phyloP scores from a whole-genome alignment of 2,329 filamentous ascomycete species.

The Teratosphaeria nubilosa region DNA sequence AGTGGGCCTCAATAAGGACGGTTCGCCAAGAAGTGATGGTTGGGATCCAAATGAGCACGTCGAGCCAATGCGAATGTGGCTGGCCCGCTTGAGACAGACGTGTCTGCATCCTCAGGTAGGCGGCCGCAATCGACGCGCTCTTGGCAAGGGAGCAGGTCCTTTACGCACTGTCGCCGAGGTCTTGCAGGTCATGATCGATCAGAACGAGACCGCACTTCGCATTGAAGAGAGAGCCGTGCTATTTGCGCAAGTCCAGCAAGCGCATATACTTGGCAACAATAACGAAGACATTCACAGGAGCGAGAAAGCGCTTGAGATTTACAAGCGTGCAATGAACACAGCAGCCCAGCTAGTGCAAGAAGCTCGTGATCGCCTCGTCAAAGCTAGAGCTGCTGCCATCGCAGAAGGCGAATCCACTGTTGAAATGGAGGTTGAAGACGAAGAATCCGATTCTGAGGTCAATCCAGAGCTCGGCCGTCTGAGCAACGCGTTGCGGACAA shows the following conservation, averaged over 20 bases:
- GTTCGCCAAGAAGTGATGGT: slow-evolving; percentile 48
- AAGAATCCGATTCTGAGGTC: slow-evolving; percentile 21
- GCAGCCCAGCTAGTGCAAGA: slow-evolving; percentile 47
- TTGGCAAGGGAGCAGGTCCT: slow-evolving; percentile 52
- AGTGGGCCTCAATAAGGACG: slow-evolving; percentile 55
- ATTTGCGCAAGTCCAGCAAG: slow-evolving; percentile 57
- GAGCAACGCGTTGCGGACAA: slow-evolving; percentile 57
- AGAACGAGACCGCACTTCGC: slow-evolving; percentile 59
- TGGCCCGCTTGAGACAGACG: slow-evolving; percentile 68
- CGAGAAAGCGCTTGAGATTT: slow-evolving; percentile 58
- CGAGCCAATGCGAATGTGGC: slow-evolving; percentile 68
- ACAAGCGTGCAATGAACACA: slow-evolving; percentile 42
- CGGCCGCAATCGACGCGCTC: slow-evolving; percentile 51
- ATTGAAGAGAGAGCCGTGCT: slow-evolving; percentile 58
- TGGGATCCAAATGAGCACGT: slow-evolving; percentile 58
- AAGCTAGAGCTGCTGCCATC: slow-evolving; percentile 15
- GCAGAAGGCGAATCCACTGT: slow-evolving; percentile 4
- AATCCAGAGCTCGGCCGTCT: slow-evolving; percentile 15
- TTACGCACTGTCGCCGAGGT: slow-evolving; percentile 79
- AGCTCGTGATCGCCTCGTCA: slow-evolving; percentile 51
- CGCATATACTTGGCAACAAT: slow-evolving; percentile 71
- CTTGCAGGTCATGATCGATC: slow-evolving; percentile 81
- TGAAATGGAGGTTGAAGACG: slow-evolving; percentile 25
- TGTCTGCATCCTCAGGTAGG: slow-evolving; percentile 80
- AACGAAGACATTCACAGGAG: slow-evolving; percentile 44